Conservation (phyloP, 192 early-diverging fungal genomes). For the Allomyces arbusculus region DNA sequence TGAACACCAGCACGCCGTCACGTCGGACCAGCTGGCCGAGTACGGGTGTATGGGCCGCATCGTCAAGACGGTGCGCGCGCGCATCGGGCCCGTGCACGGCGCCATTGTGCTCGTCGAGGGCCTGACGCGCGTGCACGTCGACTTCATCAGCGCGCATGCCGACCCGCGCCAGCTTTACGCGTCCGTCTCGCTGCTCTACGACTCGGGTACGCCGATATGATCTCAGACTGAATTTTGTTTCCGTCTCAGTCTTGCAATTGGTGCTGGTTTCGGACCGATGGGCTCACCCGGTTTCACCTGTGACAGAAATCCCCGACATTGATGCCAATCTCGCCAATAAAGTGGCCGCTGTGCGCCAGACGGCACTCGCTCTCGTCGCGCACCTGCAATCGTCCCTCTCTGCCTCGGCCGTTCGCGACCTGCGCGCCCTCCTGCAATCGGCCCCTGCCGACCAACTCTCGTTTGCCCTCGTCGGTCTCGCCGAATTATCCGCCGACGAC, state of each 20-base stretch:
- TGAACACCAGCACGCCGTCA: neutral
- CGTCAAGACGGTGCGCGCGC: neutral
- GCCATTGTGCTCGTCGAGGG: neutral
- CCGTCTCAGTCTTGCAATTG: neutral
- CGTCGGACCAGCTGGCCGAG: neutral
- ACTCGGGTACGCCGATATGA: no score
- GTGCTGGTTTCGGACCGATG: neutral
- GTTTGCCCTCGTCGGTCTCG: neutral
- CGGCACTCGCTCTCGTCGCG: neutral
- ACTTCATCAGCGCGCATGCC: neutral
- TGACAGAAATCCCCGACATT: neutral
- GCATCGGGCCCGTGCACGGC: neutral
- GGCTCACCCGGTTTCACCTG: neutral
- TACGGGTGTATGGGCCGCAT: neutral
- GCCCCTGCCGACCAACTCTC: neutral
- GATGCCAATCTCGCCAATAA: neutral
- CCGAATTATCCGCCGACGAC: neutral
- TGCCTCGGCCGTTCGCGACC: neutral
- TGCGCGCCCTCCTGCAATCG: neutral
- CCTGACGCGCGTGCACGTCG: neutral
- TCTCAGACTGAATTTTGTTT: neutral
- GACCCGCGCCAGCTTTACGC: neutral
- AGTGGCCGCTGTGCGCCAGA: neutral
- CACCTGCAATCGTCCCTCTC: neutral
- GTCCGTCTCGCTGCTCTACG: no score